Conservation (phyloP, 2,329 filamentous ascomycete species). For the Talaromyces piceae region DNA sequence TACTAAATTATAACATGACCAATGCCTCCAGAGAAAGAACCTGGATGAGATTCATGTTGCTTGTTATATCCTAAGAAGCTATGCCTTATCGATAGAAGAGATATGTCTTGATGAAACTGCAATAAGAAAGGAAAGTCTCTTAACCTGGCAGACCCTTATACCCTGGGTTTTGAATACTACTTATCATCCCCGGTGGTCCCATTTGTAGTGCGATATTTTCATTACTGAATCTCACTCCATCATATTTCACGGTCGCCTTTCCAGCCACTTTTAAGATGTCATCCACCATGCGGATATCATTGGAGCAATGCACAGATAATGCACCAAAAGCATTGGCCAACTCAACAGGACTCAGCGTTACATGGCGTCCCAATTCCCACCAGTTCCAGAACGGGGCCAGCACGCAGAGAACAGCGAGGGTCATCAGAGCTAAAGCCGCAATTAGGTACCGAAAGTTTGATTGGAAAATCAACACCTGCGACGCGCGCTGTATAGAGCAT, state of each 20-base stretch:
- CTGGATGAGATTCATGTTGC: too few relatives aligned
- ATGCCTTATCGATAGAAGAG: too few relatives aligned
- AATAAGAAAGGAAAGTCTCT: too few relatives aligned
- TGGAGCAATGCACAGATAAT: background rate
- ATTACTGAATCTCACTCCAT: background rate
- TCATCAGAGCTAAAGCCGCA: background rate
- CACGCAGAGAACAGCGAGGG: constrained; percentile 11
- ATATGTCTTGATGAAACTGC: too few relatives aligned
- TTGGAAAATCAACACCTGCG: background rate
- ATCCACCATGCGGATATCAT: background rate
- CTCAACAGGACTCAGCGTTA: constrained; percentile 20
- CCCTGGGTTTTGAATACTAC: background rate
- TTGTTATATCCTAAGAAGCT: too few relatives aligned
- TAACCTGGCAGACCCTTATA: too few relatives aligned
- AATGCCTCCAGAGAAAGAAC: too few relatives aligned
- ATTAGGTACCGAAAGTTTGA: constrained; percentile 1
- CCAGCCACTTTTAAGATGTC: background rate
- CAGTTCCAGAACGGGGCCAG: constrained; percentile 14
- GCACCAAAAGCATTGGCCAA: constrained; percentile 20
- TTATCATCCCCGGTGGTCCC: background rate
- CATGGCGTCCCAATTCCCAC: constrained; percentile 18
- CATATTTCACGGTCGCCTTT: background rate
- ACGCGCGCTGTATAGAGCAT: background rate
- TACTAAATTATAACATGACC: too few relatives aligned
- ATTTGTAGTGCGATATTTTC: background rate